Conservation (phyloP, 2,329 filamentous ascomycete species). For the Cryphonectria japonica region DNA sequence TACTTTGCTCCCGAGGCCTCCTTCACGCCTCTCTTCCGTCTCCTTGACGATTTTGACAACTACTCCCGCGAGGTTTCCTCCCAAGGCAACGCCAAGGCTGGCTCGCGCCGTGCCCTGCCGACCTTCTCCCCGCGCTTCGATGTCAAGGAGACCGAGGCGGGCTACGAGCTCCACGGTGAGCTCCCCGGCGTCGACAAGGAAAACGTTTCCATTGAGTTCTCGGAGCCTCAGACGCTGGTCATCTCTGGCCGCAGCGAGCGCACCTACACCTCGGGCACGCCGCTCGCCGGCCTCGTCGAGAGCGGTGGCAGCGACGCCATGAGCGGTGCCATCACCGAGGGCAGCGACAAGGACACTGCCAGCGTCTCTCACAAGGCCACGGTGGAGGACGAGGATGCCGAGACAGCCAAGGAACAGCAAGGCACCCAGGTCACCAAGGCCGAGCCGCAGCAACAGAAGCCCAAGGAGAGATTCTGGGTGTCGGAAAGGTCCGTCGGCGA, state of each 20-base stretch:
- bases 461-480: constrained; percentile 65
- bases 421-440: constrained; percentile 37
- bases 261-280: constrained; percentile 58
- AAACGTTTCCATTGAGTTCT: constrained; percentile 77
- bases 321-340: constrained; percentile 48
- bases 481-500: constrained; percentile 68
- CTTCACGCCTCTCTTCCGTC: constrained; percentile 65
- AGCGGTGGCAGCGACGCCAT: constrained; percentile 35
- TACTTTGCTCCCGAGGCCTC: constrained; percentile 52
- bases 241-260: constrained; percentile 73
- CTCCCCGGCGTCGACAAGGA: constrained; percentile 76
- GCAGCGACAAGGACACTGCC: constrained; percentile 35
- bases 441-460: constrained; percentile 27
- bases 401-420: constrained; percentile 41
- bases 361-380: constrained; percentile 58
- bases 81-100: constrained; percentile 33
- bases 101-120: constrained; percentile 41
- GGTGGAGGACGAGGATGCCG: constrained; percentile 64
- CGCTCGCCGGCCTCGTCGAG: constrained; percentile 55
- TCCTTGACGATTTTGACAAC: constrained; percentile 66
- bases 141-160: constrained; percentile 68
- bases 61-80: constrained; percentile 49
- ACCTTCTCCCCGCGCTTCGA: constrained; percentile 80
- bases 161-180: constrained; percentile 80
- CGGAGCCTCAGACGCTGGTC: constrained; percentile 72